phyloP scores from a whole-genome alignment of 345 rosid species.

The Citrus australasica region DNA sequence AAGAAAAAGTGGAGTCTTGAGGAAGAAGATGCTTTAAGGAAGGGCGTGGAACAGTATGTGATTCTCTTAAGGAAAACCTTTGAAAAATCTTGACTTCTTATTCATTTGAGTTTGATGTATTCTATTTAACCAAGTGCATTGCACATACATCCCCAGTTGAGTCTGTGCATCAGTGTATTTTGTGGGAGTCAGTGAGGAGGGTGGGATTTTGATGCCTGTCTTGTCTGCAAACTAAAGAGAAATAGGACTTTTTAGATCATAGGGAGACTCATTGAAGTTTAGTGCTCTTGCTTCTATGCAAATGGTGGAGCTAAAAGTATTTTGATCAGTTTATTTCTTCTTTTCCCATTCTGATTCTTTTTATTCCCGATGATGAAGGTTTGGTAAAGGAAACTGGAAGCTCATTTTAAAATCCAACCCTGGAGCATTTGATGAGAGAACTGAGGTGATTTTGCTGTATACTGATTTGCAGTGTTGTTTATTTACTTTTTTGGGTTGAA shows the following conservation, averaged over 20 bases:
- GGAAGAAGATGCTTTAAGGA: constrained; percentile 56
- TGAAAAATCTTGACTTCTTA: neutral
- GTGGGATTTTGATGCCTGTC: no score
- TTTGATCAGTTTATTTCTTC: no score
- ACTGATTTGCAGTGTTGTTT: neutral
- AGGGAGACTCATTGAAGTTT: no score
- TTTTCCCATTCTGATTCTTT: no score
- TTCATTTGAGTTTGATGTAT: neutral
- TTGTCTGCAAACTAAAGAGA: no score
- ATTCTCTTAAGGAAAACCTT: neutral
- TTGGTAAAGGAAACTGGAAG: constrained; percentile 51
- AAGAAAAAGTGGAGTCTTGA: constrained; percentile 41
- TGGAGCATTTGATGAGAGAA: constrained; percentile 34
- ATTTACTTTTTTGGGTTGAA: neutral
- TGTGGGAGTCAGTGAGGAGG: no score
- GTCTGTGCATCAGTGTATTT: no score
- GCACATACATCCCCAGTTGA: no score
- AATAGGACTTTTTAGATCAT: no score
- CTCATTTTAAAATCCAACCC: constrained; percentile 29
- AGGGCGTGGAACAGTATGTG: constrained; percentile 35
- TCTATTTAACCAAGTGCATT: neutral
- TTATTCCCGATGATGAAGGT: constrained; percentile 23
- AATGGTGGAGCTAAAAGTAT: no score
- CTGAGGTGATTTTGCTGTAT: constrained; percentile 25
- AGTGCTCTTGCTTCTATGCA: no score